Base-by-base conservation (phyloP, 2,329 filamentous ascomycete genomes). In the Acrodontium crateriforme region DNA sequence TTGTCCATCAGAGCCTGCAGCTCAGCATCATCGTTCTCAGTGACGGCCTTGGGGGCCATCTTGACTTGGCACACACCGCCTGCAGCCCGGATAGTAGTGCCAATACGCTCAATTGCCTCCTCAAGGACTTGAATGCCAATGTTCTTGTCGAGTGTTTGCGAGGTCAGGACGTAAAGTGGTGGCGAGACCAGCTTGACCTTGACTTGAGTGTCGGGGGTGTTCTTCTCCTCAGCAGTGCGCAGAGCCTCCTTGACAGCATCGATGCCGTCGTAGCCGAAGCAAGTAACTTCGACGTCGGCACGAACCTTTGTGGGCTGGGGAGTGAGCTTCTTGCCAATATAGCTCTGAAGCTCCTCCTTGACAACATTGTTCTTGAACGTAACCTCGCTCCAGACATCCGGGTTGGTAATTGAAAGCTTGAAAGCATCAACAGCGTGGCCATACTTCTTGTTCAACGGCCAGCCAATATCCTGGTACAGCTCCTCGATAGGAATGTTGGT, bases 1-100 rank as follows among this genome's bases (percentile, higher is more conserved):
- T 95, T 94, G 69, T 95, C 89, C 89, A 98, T 98, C 41, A 98
- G 71, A 28, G 87, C 89, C 58, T 94, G 84, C 41, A 98, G 67
- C 60, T 94, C 85, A 15, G 87, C 89, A 52, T 98, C 89, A 49
- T 98, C 91, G 56, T 84, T 91, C 69, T 95, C 91, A 2, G 89
- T 98, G 37, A 98, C 89, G 4, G 91, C 89, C 74, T 95, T 95
- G 44, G 89, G 89, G 49, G 89, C 85, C 89, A 98, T 98, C 74
- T 91, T 93, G 46, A 94, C 78, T 23, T 77, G 70, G 50, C 87
- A 78, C 51, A 73, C 74, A 36, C 89, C 89, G 29, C 80, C 80
- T 1, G 79, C 71, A 24, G 59, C 65, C 52, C 75, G 72, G 53
- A 98, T 98, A 56, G 69, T 84, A 50, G 63, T 69, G 46, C 78